These are phyloP conservation scores for Trebouxiophyceae sp. DNA, from an alignment of 163 green algal genomes.

Conservation along the genomic window DNA sequence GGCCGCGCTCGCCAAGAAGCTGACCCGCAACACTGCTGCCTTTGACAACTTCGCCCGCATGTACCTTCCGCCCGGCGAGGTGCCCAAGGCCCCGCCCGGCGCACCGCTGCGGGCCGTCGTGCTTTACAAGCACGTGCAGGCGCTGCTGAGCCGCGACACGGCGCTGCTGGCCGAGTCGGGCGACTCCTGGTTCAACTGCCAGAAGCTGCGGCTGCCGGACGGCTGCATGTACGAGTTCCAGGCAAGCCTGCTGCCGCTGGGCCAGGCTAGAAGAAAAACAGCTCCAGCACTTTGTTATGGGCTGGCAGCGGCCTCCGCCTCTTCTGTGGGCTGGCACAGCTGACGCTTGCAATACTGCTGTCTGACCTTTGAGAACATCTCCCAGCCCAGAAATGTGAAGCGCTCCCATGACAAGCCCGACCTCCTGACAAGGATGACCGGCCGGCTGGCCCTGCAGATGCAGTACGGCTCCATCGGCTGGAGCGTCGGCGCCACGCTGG, in stretches of 20 bases:
- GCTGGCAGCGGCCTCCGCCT: too few relatives aligned
- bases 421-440: too few relatives aligned
- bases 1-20: slow-evolving; percentile 20
- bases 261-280: too few relatives aligned
- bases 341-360: too few relatives aligned
- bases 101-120: slow-evolving; percentile 44
- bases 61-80: slow-evolving; percentile 24
- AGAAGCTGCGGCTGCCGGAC: slow-evolving; percentile 63
- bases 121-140: slow-evolving; percentile 63
- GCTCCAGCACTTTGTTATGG: too few relatives aligned
- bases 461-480: slow-evolving; percentile 77
- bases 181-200: slow-evolving; percentile 67
- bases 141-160: slow-evolving; percentile 39
- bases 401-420: too few relatives aligned
- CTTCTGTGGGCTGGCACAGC: too few relatives aligned
- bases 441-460: slow-evolving; percentile 42
- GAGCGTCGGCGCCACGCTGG: slow-evolving; percentile 62
- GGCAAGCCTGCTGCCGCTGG: too few relatives aligned
- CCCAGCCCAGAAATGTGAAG: too few relatives aligned
- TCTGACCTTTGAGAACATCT: too few relatives aligned
- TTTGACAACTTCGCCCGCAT: slow-evolving; percentile 54
- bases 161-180: slow-evolving; percentile 55
- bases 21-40: slow-evolving; percentile 40
- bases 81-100: slow-evolving; percentile 8
- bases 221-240: slow-evolving; percentile 60